A percentile compares a stretch with the other conserved stretches of the same genome.
These are phyloP conservation scores for Zopfochytrium polystomum DNA, from an alignment of 371 early-diverging fungal genomes.

Conservation along the genomic window DNA sequence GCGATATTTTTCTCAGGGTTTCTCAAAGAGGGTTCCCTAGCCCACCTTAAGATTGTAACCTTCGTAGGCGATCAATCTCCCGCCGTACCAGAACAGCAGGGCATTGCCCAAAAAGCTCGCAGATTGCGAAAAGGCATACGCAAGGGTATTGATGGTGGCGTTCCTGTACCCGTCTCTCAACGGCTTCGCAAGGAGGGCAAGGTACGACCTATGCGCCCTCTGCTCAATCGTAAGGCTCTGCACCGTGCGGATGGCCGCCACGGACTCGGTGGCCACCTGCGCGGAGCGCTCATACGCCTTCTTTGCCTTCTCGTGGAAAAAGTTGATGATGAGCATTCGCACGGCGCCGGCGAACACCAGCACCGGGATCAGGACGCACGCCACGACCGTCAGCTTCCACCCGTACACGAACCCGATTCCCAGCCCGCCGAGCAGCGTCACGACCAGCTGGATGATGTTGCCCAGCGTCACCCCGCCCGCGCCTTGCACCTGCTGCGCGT, in stretches of 20 bases:
- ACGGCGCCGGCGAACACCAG: constrained; percentile 68
- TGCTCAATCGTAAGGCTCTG: constrained; percentile 74
- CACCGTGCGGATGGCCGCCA: too few species aligned
- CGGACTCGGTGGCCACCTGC: constrained; percentile 81
- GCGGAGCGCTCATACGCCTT: constrained; percentile 59
- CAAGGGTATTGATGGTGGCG: constrained; percentile 30
- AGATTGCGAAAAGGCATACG: constrained; percentile 30
- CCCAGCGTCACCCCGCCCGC: constrained; percentile 12
- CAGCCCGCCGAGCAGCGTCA: constrained; percentile 30
- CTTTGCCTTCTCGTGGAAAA: constrained; percentile 58
- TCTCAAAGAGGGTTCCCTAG: constrained; percentile 35
- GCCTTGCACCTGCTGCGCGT: constrained; percentile 65
- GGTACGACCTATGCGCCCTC: constrained; percentile 21
- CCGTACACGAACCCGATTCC: constrained; percentile 27
- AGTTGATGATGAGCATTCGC: constrained; percentile 45
- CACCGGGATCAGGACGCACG: constrained; percentile 28
- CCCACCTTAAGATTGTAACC: constrained; percentile 19
- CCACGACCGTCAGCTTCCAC: constrained; percentile 37
- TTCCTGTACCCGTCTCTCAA: constrained; percentile 30
- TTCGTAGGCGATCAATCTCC: too few species aligned
- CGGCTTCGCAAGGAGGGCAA: constrained; percentile 24
- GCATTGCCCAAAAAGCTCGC: constrained; percentile 32
- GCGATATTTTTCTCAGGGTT: constrained; percentile 13
- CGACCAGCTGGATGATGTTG: constrained; percentile 10
- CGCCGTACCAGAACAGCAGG: constrained; percentile 37